Base-by-base conservation (phyloP, 1,284 basidiomycete species). In the Ganoderma sinense region DNA sequence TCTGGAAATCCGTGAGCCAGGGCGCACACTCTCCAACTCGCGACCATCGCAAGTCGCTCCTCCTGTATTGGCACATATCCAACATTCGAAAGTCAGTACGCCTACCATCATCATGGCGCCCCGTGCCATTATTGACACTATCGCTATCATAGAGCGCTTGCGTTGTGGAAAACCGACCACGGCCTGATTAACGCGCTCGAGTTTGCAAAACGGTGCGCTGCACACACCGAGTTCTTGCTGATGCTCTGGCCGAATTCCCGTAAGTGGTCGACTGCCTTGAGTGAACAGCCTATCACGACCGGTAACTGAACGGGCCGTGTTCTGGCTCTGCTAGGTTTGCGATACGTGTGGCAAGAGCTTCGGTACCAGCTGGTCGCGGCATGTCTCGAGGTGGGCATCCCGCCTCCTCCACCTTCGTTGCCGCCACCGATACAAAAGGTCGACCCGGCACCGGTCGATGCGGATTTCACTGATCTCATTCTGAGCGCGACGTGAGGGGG, bases 61-160 rank as follows among this genome's bases (percentile, higher is more conserved):
- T 90, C 76, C 83, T 89, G 33, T 91, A 90, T 78, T 93, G 91
- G 91, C 90, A 92, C 78, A 85, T 92, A 62, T 84, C 82, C 69
- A 85, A 89, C 88, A 89, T 75, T 64, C 80, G 62, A 53, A 73
- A 66, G 72, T 73, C 56, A 61, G 67, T 58, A 14, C 61, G 31
- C 23, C 55, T 13, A 64, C 2, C 55, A 0, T 6, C 23, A 18
- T 6, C 7, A 33, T 33, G 10, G 8, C 39, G 13, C 18, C 18
- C 36, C 36, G 36, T 7, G 7, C 60, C 45, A 13, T 53, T 41
- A 40, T 63, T 56, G 31, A 68, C 14, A 68, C 14, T 4, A 18
- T n/a, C 13, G 23, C 31, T 39, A 70, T 70, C 64, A 13, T 75
- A 91, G 90, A 68, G 84, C 87, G 1, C 75, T 93, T 51, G 82